A percentile compares a stretch with the other conserved stretches of the same genome.
Conservation (phyloP, 2,329 filamentous ascomycete species). For the Metarhizium robertsii region DNA sequence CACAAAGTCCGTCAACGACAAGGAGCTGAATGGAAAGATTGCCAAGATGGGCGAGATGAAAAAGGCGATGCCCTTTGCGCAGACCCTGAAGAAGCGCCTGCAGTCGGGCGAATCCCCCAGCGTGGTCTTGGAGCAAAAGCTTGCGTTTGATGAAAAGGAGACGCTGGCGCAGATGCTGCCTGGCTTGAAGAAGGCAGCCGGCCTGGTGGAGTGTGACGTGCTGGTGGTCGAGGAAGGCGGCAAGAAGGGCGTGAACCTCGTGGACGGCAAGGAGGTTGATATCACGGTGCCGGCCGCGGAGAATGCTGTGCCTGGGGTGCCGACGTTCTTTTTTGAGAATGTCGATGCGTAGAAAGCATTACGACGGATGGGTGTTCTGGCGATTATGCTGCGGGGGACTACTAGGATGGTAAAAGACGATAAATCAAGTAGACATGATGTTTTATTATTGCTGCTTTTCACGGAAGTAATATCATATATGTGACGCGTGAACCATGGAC, state of each 20-base stretch:
- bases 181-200: constrained; percentile 65
- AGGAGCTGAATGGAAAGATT: constrained; percentile 67
- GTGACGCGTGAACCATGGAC: not conserved
- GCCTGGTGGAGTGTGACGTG: constrained; percentile 62
- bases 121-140: constrained; percentile 70
- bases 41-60: constrained; percentile 85
- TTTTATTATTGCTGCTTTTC: not conserved
- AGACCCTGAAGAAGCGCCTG: constrained; percentile 75
- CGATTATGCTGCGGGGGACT: not conserved
- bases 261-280: constrained; percentile 44
- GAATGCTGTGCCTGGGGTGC: constrained; percentile 69
- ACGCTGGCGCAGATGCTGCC: constrained; percentile 70
- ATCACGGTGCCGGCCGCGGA: constrained; percentile 52
- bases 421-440: not conserved
- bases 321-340: constrained; percentile 81
- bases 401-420: not conserved
- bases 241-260: constrained; percentile 51
- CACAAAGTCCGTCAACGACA: constrained; percentile 62
- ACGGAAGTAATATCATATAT: not conserved
- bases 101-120: constrained; percentile 57
- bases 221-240: constrained; percentile 62
- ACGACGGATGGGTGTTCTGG: not conserved
- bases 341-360: constrained; percentile 36
- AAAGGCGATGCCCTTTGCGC: constrained; percentile 96
- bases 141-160: constrained; percentile 76